Percentiles rank a stretch among this genome's conserved stretches.
These are phyloP conservation scores for Coemansia sp. DNA, from an alignment of 371 early-diverging fungal genomes.

Conservation along the genomic window DNA sequence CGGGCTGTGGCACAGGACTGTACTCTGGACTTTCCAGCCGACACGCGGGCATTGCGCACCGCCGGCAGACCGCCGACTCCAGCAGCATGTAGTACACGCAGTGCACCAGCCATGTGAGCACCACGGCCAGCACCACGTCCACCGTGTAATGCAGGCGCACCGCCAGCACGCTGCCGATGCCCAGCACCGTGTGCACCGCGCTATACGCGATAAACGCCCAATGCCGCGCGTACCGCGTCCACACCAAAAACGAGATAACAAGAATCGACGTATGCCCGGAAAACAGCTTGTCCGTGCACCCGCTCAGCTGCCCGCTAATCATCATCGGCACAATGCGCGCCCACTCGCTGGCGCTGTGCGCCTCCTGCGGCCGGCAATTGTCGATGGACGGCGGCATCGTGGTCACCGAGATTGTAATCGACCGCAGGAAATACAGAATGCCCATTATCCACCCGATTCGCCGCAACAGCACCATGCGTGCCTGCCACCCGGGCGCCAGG, in stretches of 20 bases:
- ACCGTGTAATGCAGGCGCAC: conserved; percentile 71
- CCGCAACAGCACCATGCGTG: conserved; percentile 58
- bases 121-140: conserved; percentile 66
- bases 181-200: conserved; percentile 55
- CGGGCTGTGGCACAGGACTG: neutral
- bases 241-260: conserved; percentile 57
- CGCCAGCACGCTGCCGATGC: conserved; percentile 60
- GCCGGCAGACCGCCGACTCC: conserved; percentile 21
- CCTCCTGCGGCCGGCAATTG: conserved; percentile 53
- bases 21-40: neutral
- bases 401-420: conserved; percentile 64
- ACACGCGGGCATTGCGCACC: too few species aligned
- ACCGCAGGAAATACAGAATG: conserved; percentile 59
- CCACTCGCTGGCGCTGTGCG: conserved; percentile 40
- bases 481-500: conserved; percentile 37
- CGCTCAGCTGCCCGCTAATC: conserved; percentile 55
- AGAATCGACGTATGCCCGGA: conserved; percentile 72
- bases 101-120: conserved; percentile 56
- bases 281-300: conserved; percentile 75
- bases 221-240: conserved; percentile 62
- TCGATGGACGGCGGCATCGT: conserved; percentile 64
- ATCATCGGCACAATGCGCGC: conserved; percentile 48
- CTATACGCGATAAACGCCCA: conserved; percentile 55
- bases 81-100: conserved; percentile 47
- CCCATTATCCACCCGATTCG: conserved; percentile 63